Base-by-base conservation (phyloP, 2,329 filamentous ascomycete genomes). In the Zasmidium angulare region DNA sequence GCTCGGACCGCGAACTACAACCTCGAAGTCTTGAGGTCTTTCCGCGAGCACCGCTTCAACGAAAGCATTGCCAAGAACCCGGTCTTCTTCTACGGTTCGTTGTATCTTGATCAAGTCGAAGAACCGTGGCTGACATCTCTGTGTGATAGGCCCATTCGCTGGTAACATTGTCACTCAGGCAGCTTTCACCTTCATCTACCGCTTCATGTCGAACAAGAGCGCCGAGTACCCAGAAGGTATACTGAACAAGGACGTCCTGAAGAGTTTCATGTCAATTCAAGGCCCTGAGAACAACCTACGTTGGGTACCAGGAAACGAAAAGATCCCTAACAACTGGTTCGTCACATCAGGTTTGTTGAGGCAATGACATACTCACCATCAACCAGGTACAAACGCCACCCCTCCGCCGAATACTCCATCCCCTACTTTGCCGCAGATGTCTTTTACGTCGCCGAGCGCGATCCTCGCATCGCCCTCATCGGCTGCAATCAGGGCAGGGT, bases 221-320 rank as follows among this genome's bases (percentile, higher is more conserved):
- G 69, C 67, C 22, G 70, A 73, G 26, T 62, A 69, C 53, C 72
- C 71, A 3, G 66, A 69, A 10, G 72, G 73, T 24, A 56, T 62
- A n/a, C 64, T 75, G 17, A 66, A 70, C 47, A 66, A 69, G 47
- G 62, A 72, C 12, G 66, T 70, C 2, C 59, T 77, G 9, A 74
- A 73, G 58, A 70, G 69, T 11, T 76, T 75, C 64, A 71, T 70
- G 50, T 68, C 71, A 36, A 67, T 77, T 21, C 66, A 61, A 6
- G 72, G 70, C 20, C 61, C 68, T 1, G 67, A 71, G 26, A 68
- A 66, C 1, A 67, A 69, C 11, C 59, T 66, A n/a, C 6, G 53
- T 14, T 74, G 73, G 66, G 69, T 66, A 1, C 65, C 63, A 10
- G 77, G 75, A 29, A 21, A 46, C 11, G 11, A 55, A 21, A 17